Conservation (phyloP, 2,329 filamentous ascomycete genomes). For the Thelonectria discophora region DNA sequence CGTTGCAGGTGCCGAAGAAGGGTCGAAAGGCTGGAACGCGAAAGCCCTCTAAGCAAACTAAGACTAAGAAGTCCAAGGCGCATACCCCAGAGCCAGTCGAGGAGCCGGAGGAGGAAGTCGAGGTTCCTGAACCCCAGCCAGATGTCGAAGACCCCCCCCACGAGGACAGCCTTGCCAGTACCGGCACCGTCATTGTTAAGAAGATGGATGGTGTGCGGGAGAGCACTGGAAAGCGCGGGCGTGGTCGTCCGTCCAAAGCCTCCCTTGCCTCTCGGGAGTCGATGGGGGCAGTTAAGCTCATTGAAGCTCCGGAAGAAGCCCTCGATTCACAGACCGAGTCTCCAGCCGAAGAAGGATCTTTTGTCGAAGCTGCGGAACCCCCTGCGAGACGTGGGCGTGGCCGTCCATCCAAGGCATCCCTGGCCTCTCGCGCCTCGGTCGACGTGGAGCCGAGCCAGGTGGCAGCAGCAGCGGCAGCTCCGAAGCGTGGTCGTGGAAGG, state of each 20-base stretch:
- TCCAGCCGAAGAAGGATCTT: not conserved
- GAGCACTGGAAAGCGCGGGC: slow-evolving; percentile 37
- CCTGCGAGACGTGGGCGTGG: slow-evolving; percentile 44
- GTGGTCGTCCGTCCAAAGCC: slow-evolving; percentile 44
- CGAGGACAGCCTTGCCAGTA: slow-evolving; percentile 53
- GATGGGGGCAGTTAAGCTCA: slow-evolving; percentile 37
- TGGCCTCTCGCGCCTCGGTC: slow-evolving; percentile 37
- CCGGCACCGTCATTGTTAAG: slow-evolving; percentile 52
- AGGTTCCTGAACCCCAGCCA: slow-evolving; percentile 21
- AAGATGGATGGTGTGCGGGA: slow-evolving; percentile 40
- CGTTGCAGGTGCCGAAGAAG: slow-evolving; percentile 61
- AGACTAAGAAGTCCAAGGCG: slow-evolving; percentile 55
- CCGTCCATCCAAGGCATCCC: slow-evolving; percentile 46
- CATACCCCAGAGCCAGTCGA: slow-evolving; percentile 40
- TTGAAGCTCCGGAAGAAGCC: slow-evolving; percentile 30
- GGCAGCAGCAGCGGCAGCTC: slow-evolving; percentile 36
- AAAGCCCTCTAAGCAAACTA: slow-evolving; percentile 63
- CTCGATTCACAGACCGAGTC: slow-evolving; percentile 15
- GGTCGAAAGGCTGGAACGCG: slow-evolving; percentile 61
- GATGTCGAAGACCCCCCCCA: slow-evolving; percentile 36
- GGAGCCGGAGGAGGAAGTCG: slow-evolving; percentile 35
- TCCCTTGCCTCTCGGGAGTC: slow-evolving; percentile 43
- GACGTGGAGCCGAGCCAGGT: slow-evolving; percentile 34
- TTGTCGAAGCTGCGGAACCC: slow-evolving; percentile 16
- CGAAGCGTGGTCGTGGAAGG: slow-evolving; percentile 44